Percentiles rank a stretch among this genome's conserved stretches.
Conservation (phyloP, 2,329 filamentous ascomycete genomes). For the Diaporthe humulicola region DNA sequence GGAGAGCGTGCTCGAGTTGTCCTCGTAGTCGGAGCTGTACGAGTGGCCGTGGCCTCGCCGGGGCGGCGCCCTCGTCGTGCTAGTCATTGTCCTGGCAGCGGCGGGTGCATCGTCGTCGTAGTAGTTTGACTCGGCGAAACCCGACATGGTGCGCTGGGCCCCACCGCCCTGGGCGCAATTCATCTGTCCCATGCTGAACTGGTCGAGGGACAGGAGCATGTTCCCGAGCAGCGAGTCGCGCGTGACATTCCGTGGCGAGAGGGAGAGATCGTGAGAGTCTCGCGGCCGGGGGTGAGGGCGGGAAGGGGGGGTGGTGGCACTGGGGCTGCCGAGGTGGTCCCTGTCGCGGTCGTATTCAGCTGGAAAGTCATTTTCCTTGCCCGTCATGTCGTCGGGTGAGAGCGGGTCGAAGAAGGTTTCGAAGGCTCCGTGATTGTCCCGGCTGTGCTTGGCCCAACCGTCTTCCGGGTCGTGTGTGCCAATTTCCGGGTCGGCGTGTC, state of each 20-base stretch:
- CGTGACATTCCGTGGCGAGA: slow-evolving; percentile 81
- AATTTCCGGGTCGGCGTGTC: slow-evolving; percentile 19
- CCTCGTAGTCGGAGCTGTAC: slow-evolving; percentile 73
- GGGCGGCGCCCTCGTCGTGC: slow-evolving; percentile 45
- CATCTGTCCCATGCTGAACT: slow-evolving; percentile 73
- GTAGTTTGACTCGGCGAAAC: slow-evolving; percentile 39
- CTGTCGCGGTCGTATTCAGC: slow-evolving; percentile 40
- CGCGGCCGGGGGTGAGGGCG: slow-evolving; percentile 51
- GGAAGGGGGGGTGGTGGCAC: slow-evolving; percentile 43
- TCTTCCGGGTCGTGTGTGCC: slow-evolving; percentile 25
- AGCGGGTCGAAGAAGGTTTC: slow-evolving; percentile 56
- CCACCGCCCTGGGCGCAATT: slow-evolving; percentile 45
- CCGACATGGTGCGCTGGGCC: slow-evolving; percentile 46
- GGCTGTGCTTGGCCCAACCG: slow-evolving; percentile 39
- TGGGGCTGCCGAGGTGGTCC: slow-evolving; percentile 42
- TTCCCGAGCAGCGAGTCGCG: slow-evolving; percentile 95
- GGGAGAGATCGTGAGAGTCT: slow-evolving; percentile 88
- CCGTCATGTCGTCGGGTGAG: slow-evolving; percentile 54
- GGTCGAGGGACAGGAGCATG: slow-evolving; percentile 93
- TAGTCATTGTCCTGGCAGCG: slow-evolving; percentile 45
- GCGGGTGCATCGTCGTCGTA: slow-evolving; percentile 52
- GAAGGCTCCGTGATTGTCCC: slow-evolving; percentile 48
- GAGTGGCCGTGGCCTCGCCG: slow-evolving; percentile 60
- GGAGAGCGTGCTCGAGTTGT: slow-evolving; percentile 63
- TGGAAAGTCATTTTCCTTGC: slow-evolving; percentile 48